These are phyloP conservation scores for Metroxylon sagu DNA, from an alignment of 176 grass and related monocot species.

Conservation along the genomic window DNA sequence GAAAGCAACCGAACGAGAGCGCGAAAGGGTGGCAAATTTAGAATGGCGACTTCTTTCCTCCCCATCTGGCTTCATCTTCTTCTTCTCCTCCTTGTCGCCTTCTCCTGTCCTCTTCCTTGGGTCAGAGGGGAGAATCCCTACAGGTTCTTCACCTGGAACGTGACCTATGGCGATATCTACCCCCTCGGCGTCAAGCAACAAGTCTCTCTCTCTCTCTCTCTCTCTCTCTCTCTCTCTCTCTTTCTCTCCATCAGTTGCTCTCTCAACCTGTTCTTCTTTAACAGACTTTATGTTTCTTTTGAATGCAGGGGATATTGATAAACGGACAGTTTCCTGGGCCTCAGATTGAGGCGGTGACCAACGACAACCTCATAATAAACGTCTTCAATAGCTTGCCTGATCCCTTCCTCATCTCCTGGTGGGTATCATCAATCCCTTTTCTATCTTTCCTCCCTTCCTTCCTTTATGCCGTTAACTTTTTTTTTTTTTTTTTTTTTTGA, in stretches of 20 bases:
- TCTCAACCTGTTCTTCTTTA: background rate
- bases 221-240: too few relatives aligned
- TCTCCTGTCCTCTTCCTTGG: background rate
- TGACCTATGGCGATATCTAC: slow-evolving; percentile 69
- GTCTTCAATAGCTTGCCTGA: slow-evolving; percentile 84
- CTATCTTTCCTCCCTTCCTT: background rate
- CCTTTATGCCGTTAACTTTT: background rate
- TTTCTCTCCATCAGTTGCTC: background rate
- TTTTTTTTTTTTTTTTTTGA: too few relatives aligned
- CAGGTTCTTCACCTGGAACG: slow-evolving; percentile 87
- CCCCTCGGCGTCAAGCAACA: slow-evolving; percentile 84
- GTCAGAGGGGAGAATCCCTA: slow-evolving; percentile 45
- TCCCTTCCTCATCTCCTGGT: slow-evolving; percentile 90
- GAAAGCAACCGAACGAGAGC: too few relatives aligned
- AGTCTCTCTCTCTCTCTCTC: slow-evolving; percentile 13
- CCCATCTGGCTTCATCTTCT: too few relatives aligned
- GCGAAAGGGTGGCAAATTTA: too few relatives aligned
- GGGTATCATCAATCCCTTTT: slow-evolving; percentile 3
- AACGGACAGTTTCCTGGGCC: slow-evolving; percentile 81
- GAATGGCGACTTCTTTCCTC: too few relatives aligned
- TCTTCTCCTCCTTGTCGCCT: too few relatives aligned
- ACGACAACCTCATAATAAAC: slow-evolving; percentile 86
- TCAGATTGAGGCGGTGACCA: slow-evolving; percentile 89
- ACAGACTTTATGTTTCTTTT: background rate
- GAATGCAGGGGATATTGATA: slow-evolving; percentile 72